Evolutionary conservation across 345 rosid species (phyloP), one percentile per base, ranked within the genome.

Genomic region (Citrus australasica): DNA sequence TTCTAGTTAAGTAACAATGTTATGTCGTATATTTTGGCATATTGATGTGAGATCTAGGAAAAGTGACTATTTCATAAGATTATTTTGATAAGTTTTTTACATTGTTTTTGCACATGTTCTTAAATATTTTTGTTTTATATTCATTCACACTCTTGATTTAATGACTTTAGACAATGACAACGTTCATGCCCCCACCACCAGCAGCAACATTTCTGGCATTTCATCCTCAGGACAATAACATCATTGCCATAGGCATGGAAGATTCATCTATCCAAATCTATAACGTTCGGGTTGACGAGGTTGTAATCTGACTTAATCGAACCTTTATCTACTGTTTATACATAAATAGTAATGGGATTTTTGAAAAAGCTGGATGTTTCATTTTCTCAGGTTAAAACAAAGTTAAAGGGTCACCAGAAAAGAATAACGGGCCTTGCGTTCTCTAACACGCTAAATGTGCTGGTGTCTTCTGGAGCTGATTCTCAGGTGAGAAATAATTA

Each of bases 341-440:
- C 64, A 28, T 46, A 32, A 73, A 25, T 53, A 76, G 61, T 71
- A 58, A 59, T 42, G 59, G n/a, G 24, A 38, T 33, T 24, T 22
- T 58, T 68, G 65, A 71, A 33, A 9, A 13, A 9, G 28, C 8
- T 69, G 59, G 40, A 67, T 38, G 9, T 60, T 80, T 46, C 24
- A 22, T 62, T 73, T 79, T 79, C n/a, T 28, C 82, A 92, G 97
- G 96, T 89, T 62, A 85, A 85, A 85, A 85, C 86, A 6, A 94
- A 91, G 85, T 75, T 94, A 63, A 90, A 88, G 71, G 97, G 98
- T 72, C 96, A 92, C 85, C 89, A 88, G 75, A 94, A 94, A 79
- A 86, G 92, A 83, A 92, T 94, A 67, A 94, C 97, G 5, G 98
- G 98, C 80, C 97, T 94, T 35, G 94, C 97, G 33, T 94, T 94